Percentiles rank a stretch among this genome's conserved stretches.
These are phyloP conservation scores for Boechera retrofracta DNA, from an alignment of 345 rosid genomes.

Conservation along the genomic window DNA sequence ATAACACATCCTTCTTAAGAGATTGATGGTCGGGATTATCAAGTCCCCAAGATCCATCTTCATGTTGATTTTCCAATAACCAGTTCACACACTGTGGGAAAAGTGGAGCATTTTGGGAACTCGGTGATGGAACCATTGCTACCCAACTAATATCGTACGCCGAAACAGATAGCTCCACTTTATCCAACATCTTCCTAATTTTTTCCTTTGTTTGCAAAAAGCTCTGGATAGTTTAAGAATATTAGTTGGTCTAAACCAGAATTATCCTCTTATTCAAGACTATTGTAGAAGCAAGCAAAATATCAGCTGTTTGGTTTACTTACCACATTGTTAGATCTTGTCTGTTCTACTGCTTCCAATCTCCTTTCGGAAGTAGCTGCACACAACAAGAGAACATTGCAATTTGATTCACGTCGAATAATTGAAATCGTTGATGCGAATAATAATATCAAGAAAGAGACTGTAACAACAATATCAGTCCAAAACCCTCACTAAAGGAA, in stretches of 20 bases:
- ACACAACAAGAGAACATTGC: slow-evolving; percentile 38
- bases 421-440: background rate
- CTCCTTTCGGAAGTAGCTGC: slow-evolving; percentile 45
- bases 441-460: slow-evolving; percentile 1
- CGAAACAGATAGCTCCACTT: slow-evolving; percentile 69
- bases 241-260: slow-evolving; percentile 9
- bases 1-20: slow-evolving; percentile 64
- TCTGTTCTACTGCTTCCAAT: slow-evolving; percentile 39
- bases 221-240: slow-evolving; percentile 42
- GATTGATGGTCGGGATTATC: slow-evolving; percentile 47
- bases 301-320: slow-evolving; percentile 13
- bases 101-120: slow-evolving; percentile 54
- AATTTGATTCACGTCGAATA: background rate
- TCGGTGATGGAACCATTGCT: slow-evolving; percentile 80
- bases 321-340: slow-evolving; percentile 51
- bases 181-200: slow-evolving; percentile 63
- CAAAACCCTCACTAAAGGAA: background rate
- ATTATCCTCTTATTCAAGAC: background rate
- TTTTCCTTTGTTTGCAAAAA: slow-evolving; percentile 57
- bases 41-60: slow-evolving; percentile 90
- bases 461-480: background rate
- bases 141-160: slow-evolving; percentile 94
- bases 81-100: slow-evolving; percentile 76
- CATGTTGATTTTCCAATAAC: slow-evolving; percentile 75
- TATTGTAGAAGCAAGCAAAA: slow-evolving; percentile 8